Conservation (phyloP, 352 stramenopile species). For the Phytopythium sindhum region DNA sequence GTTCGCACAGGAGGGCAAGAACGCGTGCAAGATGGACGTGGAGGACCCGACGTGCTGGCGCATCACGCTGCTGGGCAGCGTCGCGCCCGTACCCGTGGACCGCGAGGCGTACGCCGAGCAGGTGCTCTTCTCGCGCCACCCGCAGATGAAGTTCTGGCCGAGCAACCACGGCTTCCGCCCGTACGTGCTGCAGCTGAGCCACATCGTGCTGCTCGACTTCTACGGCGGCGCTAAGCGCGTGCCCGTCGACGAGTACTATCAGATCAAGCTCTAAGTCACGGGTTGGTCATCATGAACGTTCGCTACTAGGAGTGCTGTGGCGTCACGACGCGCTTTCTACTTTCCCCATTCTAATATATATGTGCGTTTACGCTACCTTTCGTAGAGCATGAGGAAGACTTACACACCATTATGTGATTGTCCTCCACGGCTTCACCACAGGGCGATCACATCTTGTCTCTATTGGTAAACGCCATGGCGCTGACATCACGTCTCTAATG, state of each 20-base stretch:
- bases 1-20: conserved; percentile 41
- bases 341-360: too few species aligned
- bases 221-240: conserved; percentile 73
- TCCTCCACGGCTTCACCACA: too few species aligned
- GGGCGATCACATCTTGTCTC: neutral
- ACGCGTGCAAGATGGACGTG: conserved; percentile 65
- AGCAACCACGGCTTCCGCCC: conserved; percentile 48
- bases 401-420: too few species aligned
- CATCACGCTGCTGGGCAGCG: conserved; percentile 46
- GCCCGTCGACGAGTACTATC: conserved; percentile 60
- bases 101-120: conserved; percentile 43
- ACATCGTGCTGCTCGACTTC: conserved; percentile 66
- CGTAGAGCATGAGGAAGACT: too few species aligned
- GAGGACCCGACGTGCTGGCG: conserved; percentile 77
- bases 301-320: too few species aligned
- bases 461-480: neutral
- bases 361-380: too few species aligned
- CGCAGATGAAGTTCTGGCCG: conserved; percentile 66
- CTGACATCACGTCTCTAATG: neutral
- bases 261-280: conserved; percentile 27
- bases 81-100: conserved; percentile 40
- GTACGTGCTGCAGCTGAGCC: conserved; percentile 53
- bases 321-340: too few species aligned
- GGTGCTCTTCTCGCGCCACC: conserved; percentile 71
- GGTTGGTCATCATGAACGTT: too few species aligned